These are phyloP conservation scores for Saxophila tyrrhenica DNA, from an alignment of 495 filamentous ascomycete species.

Conservation along the genomic window DNA sequence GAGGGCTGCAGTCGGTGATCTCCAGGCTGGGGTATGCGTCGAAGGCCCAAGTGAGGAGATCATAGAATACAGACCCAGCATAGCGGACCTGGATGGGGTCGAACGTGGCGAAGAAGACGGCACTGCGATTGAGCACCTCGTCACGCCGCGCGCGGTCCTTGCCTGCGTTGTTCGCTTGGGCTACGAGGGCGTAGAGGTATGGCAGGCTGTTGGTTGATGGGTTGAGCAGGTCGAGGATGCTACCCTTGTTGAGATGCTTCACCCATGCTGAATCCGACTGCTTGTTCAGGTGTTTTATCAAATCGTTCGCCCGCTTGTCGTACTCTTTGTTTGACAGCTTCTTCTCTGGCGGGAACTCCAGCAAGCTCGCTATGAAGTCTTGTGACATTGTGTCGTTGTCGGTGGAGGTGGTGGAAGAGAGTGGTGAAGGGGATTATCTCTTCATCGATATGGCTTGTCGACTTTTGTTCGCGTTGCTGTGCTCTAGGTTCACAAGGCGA, in stretches of 20 bases:
- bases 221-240: conserved; percentile 26
- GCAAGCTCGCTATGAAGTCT: conserved; percentile 3
- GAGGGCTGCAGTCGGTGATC: conserved; percentile 42
- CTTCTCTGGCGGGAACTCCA: conserved; percentile 20
- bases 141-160: conserved; percentile 18
- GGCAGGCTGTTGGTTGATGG: conserved; percentile 25
- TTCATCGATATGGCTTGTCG: not conserved
- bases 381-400: conserved; percentile 5
- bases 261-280: conserved; percentile 8
- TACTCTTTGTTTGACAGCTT: conserved; percentile 13
- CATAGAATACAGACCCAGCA: conserved; percentile 41
- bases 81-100: conserved; percentile 52
- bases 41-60: conserved; percentile 35
- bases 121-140: conserved; percentile 24
- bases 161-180: conserved; percentile 8
- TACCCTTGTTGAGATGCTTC: conserved; percentile 20
- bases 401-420: not conserved
- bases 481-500: too few relatives aligned
- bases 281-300: conserved; percentile 15
- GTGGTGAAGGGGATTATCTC: not conserved
- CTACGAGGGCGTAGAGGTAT: conserved; percentile 23
- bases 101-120: conserved; percentile 41
- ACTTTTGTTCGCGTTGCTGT: not conserved
- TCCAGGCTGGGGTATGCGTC: not conserved
- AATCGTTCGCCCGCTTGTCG: conserved; percentile 18